Base-by-base conservation (phyloP, 2,329 filamentous ascomycete genomes). In the Thermothelomyces thermophilus region DNA sequence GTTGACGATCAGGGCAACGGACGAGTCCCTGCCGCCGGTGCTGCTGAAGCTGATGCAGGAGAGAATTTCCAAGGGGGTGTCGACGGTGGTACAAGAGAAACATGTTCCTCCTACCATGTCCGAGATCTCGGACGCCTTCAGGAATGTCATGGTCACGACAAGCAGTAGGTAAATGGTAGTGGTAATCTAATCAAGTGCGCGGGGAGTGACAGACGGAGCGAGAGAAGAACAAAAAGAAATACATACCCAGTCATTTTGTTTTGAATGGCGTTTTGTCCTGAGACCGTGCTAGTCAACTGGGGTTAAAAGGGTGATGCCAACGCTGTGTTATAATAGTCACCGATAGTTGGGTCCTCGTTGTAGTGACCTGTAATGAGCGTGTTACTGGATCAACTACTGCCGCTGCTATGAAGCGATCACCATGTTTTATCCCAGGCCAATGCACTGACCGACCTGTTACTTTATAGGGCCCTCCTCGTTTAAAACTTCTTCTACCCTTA, bases 1-100 rank as follows among this genome's bases (percentile, higher is more conserved):
- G 46, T 75, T 97, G 53, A 98, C 93, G 0, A 85, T 98, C 60
- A 81, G 93, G 55, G 93, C 91, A 5, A 98, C 93, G 1, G 91
- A 97, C 62, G 93, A 97, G 63, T 80, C 76, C 28, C 88, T 98
- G 0, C 90, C 93, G 7, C 77, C 80, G 1, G 76, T 91, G 17
- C 66, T 98, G 50, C 73, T 93, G 62, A 90, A 88, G 67, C 72
- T 87, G 51, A 95, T 98, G 89, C 86, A 94, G 64, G 87, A 91
- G 56, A 80, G 86, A 54, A 74, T 97, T 41, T 76, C 84, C 7
- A 64, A 68, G 7, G 82, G 82, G 5, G 59, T 69, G 20, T 70
- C 73, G 26, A 72, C 68, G 22, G 52, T 60, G 14, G 62, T 60
- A 14, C 63, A 66, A 8, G 72, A 76, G 33, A 57, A 65, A 28